Percentiles rank a stretch among this genome's conserved stretches.
Conservation (phyloP, 768 basidiomycete species). For the Auricularia cornea region DNA sequence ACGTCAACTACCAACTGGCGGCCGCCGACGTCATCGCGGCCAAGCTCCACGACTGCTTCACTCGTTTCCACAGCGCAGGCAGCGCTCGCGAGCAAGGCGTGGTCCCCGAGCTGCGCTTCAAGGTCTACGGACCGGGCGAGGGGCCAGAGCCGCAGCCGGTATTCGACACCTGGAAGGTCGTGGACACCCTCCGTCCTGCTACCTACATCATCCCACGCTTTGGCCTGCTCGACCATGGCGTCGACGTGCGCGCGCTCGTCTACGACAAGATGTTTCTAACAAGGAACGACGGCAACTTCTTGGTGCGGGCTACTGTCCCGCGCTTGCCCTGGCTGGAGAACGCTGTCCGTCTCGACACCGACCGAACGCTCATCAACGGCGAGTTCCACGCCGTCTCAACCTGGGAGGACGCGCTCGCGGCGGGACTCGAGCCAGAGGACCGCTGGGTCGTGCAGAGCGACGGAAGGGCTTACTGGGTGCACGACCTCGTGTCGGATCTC, state of each 20-base stretch:
- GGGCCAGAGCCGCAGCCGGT: no score
- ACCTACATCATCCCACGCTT: background rate
- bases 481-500: background rate
- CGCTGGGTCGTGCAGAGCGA: background rate
- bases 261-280: background rate
- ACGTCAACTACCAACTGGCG: no score
- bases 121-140: no score
- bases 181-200: no score
- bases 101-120: no score
- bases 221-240: background rate
- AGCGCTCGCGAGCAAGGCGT: no score
- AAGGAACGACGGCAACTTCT: background rate
- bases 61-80: no score
- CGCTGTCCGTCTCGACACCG: background rate
- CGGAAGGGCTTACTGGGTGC: background rate
- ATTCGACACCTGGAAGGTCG: no score
- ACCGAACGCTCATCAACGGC: background rate
- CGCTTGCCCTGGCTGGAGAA: background rate
- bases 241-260: background rate
- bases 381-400: background rate
- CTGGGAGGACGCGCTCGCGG: background rate
- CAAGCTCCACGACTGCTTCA: no score
- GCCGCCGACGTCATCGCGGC: no score
- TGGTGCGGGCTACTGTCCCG: background rate
- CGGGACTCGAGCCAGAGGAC: background rate